phyloP scores from a whole-genome alignment of 163 green algal genomes.

The Chlamydomonas reinhardtii region DNA sequence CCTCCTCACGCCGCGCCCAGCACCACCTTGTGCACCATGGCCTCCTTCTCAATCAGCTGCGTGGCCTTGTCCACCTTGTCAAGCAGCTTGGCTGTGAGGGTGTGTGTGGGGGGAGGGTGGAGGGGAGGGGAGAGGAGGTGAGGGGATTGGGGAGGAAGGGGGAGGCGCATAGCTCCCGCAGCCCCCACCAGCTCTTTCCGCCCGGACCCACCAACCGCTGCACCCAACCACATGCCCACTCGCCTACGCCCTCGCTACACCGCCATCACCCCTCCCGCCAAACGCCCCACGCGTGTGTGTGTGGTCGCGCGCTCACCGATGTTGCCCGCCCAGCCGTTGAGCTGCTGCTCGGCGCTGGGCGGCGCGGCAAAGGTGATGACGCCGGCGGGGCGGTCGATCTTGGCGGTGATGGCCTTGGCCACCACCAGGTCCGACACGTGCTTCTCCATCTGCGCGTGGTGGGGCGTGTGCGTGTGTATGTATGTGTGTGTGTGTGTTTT shows the following conservation, averaged over 20 bases:
- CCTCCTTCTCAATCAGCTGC: constrained; percentile 98
- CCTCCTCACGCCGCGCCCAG: constrained; percentile 15
- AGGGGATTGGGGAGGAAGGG: too few relatives aligned
- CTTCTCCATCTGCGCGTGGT: constrained; percentile 86
- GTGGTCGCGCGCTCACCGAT: constrained; percentile 71
- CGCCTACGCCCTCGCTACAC: too few relatives aligned
- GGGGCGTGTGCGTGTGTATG: not conserved
- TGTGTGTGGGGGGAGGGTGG: not conserved
- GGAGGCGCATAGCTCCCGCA: too few relatives aligned
- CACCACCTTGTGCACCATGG: constrained; percentile 92
- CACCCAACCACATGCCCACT: too few relatives aligned
- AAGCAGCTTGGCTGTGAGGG: constrained; percentile 77
- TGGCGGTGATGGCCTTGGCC: constrained; percentile 83
- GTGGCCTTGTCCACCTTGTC: constrained; percentile 91
- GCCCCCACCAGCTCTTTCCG: too few relatives aligned
- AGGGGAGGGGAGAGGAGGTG: not conserved
- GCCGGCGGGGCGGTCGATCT: constrained; percentile 94
- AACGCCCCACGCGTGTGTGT: too few relatives aligned
- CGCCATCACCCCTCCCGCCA: not conserved
- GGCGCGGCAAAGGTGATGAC: constrained; percentile 77
- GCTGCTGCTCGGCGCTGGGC: constrained; percentile 67
- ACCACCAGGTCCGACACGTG: constrained; percentile 94
- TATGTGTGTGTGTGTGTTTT: not conserved
- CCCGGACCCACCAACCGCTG: too few relatives aligned
- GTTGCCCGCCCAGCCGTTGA: constrained; percentile 88